Evolutionary conservation across 116 monocot species (phyloP).

Genomic region (Posidonia oceanica): DNA sequence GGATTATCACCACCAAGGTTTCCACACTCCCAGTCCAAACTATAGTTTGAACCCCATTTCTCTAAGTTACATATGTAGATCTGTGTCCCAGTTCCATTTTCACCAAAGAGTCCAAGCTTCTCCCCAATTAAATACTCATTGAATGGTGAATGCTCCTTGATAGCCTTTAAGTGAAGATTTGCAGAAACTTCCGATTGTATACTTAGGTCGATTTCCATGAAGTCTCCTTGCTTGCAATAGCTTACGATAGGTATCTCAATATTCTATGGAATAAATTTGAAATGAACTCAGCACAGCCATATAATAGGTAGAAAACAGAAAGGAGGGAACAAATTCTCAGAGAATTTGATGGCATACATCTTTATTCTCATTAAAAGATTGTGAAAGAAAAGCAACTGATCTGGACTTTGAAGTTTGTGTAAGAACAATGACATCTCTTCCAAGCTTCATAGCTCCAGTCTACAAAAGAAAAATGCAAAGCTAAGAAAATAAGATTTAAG

Average conservation of each 20-base stretch:
- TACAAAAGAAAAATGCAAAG: no score
- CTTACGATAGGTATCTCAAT: constrained; percentile 68
- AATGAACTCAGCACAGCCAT: not conserved
- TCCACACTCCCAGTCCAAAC: constrained; percentile 39
- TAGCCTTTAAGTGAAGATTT: constrained; percentile 35
- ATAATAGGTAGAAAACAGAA: not conserved
- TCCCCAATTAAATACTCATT: constrained; percentile 78
- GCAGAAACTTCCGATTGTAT: constrained; percentile 48
- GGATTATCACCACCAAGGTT: not conserved
- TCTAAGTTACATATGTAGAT: constrained; percentile 85
- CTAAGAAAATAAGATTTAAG: no score
- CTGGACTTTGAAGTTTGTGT: constrained; percentile 42
- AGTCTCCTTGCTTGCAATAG: constrained; percentile 40
- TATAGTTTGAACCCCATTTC: constrained; percentile 54
- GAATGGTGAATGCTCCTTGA: constrained; percentile 71
- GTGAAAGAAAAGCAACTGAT: constrained; percentile 61
- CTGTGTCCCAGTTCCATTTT: constrained; percentile 54
- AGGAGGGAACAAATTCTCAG: not conserved
- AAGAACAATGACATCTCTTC: constrained; percentile 56
- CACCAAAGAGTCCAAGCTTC: constrained; percentile 44
- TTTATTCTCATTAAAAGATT: constrained; percentile 47
- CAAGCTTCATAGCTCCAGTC: constrained; percentile 23
- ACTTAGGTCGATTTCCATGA: constrained; percentile 55
- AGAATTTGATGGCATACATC: constrained; percentile 18
- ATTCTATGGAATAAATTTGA: constrained; percentile 29